These are phyloP conservation scores for Suillus discolor DNA, from an alignment of 768 basidiomycete species.

Conservation along the genomic window DNA sequence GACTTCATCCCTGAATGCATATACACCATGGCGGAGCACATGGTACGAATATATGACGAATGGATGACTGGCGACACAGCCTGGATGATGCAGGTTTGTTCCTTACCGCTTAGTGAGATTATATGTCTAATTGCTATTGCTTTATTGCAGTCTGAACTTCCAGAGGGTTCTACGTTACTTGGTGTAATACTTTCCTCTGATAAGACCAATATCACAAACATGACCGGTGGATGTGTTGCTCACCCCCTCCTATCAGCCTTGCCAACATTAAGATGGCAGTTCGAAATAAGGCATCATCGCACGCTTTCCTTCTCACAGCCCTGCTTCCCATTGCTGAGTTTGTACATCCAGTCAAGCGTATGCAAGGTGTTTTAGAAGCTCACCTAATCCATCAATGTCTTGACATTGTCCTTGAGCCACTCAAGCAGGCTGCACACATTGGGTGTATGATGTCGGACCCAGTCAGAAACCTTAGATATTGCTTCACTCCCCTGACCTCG, in stretches of 20 bases:
- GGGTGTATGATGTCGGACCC: slow-evolving; percentile 25
- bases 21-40: too few relatives aligned
- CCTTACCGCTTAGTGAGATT: too few relatives aligned
- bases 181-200: slow-evolving; percentile 33
- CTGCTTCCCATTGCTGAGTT: slow-evolving; percentile 23
- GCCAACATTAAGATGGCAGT: slow-evolving; percentile 28
- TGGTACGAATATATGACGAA: too few relatives aligned
- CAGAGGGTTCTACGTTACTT: slow-evolving; percentile 20
- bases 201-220: slow-evolving; percentile 25
- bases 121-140: too few relatives aligned
- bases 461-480: slow-evolving; percentile 22
- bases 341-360: slow-evolving; percentile 12
- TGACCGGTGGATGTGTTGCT: too few relatives aligned
- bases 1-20: too few relatives aligned
- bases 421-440: slow-evolving; percentile 19
- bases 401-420: slow-evolving; percentile 19
- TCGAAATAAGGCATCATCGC: too few relatives aligned
- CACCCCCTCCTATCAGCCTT: too few relatives aligned
- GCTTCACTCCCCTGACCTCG: slow-evolving; percentile 30
- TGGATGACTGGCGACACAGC: too few relatives aligned
- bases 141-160: too few relatives aligned
- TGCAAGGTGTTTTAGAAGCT: slow-evolving; percentile 16
- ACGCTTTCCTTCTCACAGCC: not conserved
- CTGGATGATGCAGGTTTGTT: too few relatives aligned
- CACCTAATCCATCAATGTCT: slow-evolving; percentile 23